Evolutionary conservation across 2,329 filamentous ascomycete genomes (phyloP).

Genomic region (Arthroderma uncinatum): DNA sequence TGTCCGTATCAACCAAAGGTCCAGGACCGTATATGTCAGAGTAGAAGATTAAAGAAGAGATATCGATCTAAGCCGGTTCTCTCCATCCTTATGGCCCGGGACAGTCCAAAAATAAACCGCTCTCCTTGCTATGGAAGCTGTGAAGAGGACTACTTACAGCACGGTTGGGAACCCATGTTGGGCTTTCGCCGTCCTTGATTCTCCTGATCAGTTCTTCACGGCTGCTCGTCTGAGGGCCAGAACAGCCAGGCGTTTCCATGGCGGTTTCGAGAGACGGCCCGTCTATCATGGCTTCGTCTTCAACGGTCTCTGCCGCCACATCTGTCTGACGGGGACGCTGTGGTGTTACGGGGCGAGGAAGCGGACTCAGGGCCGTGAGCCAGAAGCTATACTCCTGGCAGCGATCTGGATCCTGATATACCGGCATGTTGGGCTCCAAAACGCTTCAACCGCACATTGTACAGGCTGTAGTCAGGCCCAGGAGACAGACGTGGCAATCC

Average conservation of each 20-base stretch:
- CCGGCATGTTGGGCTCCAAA: constrained; percentile 19
- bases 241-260: constrained; percentile 13
- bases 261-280: constrained; percentile 12
- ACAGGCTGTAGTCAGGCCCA: background rate
- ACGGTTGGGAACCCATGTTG: constrained; percentile 58
- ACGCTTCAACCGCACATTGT: constrained; percentile 5
- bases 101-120: background rate
- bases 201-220: constrained; percentile 71
- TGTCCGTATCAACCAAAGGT: background rate
- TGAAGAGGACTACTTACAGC: constrained; percentile 37
- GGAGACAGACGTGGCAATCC: constrained; percentile 15
- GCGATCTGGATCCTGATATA: constrained; percentile 24
- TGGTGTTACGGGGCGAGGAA: background rate
- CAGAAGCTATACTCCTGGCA: constrained; percentile 18
- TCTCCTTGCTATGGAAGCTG: background rate
- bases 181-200: constrained; percentile 67
- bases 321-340: constrained; percentile 11
- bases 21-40: constrained; percentile 8
- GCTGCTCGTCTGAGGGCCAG: constrained; percentile 35
- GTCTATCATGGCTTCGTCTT: constrained; percentile 14
- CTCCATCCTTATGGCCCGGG: no score
- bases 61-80: background rate
- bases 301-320: background rate
- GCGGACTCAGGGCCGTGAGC: background rate
- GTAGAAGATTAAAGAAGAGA: background rate